Base-by-base conservation (phyloP, 345 rosid species). In the Moringa oleifera region DNA sequence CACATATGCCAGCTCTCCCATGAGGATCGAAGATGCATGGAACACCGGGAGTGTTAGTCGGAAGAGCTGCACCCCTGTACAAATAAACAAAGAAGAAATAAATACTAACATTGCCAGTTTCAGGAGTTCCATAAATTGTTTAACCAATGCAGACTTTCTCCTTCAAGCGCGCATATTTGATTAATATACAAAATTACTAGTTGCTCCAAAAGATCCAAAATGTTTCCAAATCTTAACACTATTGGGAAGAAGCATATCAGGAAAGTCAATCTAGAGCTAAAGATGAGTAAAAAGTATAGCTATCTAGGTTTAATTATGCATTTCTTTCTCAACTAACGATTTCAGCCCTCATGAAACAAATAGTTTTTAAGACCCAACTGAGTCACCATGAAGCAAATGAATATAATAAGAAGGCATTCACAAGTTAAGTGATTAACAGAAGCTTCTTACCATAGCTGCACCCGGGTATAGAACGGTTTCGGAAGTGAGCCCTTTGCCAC, bases 1-100 rank as follows among this genome's bases (percentile, higher is more conserved):
- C 98, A 21, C 98, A 93, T 53, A 86, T 83, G 36, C 98, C 97
- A 57, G 92, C 94, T 75, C 97, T 85, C 59, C 97, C 98, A 18
- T 70, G 80, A 31, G 96, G 90, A 75, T 93, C 94, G 53, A 90
- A 90, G 71, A 90, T 83, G 69, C 86, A 90, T 54, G 94, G 89
- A 31, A 78, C 55, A 37, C 87, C 66, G 0, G 94, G 92, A 53
- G 79, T 83, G 71, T 90, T 93, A 16, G 73, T 86, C 2, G 98
- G 97, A 62, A 86, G 84, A 54, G 98, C 98, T 47, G 98, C 98
- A 56, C 97, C 97, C 96, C 97, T 93, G 71, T 61, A 66, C 21
- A 64, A 55, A 1, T 28, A 51, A 63, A 10, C 53, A 23, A 17
- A 20, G 22, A 36, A 28, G 21, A 31, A 46, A 19, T 66, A 45